Evolutionary conservation across 1,284 basidiomycete genomes (phyloP), one percentile per base, ranked within the genome.

Genomic region (Ceratobasidium sp.): DNA sequence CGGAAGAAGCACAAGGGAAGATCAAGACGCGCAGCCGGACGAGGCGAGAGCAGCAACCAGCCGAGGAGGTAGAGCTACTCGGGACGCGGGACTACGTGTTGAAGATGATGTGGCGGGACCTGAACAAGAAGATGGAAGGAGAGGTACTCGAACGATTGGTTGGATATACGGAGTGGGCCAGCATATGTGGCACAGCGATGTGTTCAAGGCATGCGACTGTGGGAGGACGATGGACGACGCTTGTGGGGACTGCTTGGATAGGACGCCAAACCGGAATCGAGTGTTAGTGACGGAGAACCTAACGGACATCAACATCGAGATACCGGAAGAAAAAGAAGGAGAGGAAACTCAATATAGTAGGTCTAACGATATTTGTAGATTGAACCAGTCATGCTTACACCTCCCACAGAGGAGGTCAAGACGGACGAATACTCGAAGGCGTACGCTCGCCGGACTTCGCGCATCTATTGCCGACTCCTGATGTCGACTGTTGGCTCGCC

Each of bases 31-130:
- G 64, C 1, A 41, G 60, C 38, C 60, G 41, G 33, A 60, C 57
- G 27, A 64, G 44, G 7, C 35, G 33, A 38, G 23, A 64, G 38
- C 57, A 23, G 5, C 57, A 35, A 30, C 10, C n/a, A 23, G 68
- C 57, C 3, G 33, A 44, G 20, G 54, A 60, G 27, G 33, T 60
- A 38, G 48, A 54, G 27, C 44, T 18, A 30, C 67, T 30, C 6
- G 5, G 30, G 20, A 14, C 38, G 14, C 23, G 23, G 27, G 55
- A 48, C 30, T 73, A 73, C 35, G 59, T 64, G 48, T 60, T 74
- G 18, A 74, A 74, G 59, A 20, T 65, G 27, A 55, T 74, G 10
- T 74, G 71, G 71, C 71, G 71, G 10, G 71, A 74, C 30, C 59
- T 60, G 12, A 20, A 23, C 14, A n/a, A 44, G 35, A n/a, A 44